Base-by-base conservation (phyloP, 192 early-diverging fungal genomes). In the Rhizoclosmatium globosum region DNA sequence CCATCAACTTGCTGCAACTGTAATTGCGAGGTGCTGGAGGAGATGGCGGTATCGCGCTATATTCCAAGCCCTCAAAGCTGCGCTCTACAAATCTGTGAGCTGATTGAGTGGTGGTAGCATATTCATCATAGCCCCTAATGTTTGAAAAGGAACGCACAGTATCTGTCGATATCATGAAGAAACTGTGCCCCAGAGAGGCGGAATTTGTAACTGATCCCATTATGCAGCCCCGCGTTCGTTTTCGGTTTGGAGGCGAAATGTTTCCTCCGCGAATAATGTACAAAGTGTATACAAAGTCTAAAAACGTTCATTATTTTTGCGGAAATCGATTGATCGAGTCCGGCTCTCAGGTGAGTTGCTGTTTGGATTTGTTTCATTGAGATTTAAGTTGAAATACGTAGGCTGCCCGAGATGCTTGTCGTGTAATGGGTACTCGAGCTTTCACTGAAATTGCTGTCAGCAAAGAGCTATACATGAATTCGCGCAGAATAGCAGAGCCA, bases 221-320 rank as follows among this genome's bases (percentile, higher is more conserved):
- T 15, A 65, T 82, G 11, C 74, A 87, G 71, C 75, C 78, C 3
- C 73, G 78, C 31, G 76, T 89, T 31, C 77, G 88, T n/a, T 89
- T 89, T 66, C 70, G 87, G 80, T 89, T 89, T 45, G 86, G 83
- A 17, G 88, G 88, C 2, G 19, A 44, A 3, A 3, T 59, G 17
- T 89, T 86, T 61, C 88, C 88, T 39, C 88, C 88, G 31, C 75
- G 68, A 2, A 89, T 89, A 41, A 50, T 79, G 50, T 89, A 78
- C 80, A 89, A 89, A 59, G 85, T 89, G 31, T 89, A 61, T 62
- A 86, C 88, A 13, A 87, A 82, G 53, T 79, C 84, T 45, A 68
- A 9, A 19, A 89, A 82, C 62, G 86, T 87, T 3, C 88, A 89
- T 47, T 89, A 89, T 67, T 87, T 87, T 78, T 86, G 66, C 43